Evolutionary conservation across 108 stramenopile species (phyloP).

Genomic region (Hondaea fermentalgiana): DNA sequence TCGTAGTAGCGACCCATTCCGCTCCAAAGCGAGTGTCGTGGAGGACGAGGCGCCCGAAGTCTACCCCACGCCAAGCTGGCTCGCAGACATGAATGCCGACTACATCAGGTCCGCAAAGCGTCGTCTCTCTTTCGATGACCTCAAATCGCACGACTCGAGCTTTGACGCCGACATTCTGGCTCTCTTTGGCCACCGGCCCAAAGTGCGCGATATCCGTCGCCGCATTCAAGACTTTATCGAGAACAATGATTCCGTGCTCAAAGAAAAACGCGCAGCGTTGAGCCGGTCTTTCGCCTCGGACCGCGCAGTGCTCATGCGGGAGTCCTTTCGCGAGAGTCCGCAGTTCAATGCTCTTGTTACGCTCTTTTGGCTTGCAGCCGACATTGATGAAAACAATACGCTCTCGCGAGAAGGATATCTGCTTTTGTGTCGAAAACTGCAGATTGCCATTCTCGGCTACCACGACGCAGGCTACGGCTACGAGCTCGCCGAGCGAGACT

Average conservation of each 20-base stretch:
- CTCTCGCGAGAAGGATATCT: neutral
- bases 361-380: slow-evolving; percentile 6
- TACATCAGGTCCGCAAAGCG: neutral
- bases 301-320: neutral
- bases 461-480: neutral
- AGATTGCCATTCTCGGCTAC: neutral
- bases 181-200: neutral
- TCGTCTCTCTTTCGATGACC: neutral
- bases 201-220: neutral
- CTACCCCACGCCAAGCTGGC: neutral
- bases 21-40: neutral
- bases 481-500: slow-evolving; percentile 12
- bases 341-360: neutral
- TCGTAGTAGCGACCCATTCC: too few relatives aligned
- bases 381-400: neutral
- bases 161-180: neutral
- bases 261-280: neutral
- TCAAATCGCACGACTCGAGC: neutral
- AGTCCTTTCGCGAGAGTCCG: neutral
- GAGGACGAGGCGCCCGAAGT: neutral
- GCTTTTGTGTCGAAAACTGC: neutral
- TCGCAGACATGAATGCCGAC: neutral
- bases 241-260: neutral
- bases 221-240: neutral
- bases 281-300: neutral